A percentile compares a stretch with the other conserved stretches of the same genome.
Evolutionary conservation across 441 rosid genomes (phyloP).

Genomic region (Adansonia rubrostipa): DNA sequence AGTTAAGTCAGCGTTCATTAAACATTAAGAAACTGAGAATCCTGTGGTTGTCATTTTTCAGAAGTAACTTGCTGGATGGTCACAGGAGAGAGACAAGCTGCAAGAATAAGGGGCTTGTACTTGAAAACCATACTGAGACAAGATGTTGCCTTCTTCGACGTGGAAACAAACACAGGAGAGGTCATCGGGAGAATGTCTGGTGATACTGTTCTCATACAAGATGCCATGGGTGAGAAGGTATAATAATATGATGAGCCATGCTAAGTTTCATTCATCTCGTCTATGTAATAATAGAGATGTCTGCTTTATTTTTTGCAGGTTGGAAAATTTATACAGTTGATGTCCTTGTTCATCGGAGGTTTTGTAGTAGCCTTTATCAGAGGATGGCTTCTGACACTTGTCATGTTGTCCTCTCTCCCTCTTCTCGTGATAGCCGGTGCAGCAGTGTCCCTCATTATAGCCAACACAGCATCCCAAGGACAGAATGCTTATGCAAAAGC

Average conservation of each 20-base stretch:
- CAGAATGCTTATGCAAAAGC: constrained; percentile 73
- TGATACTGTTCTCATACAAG: constrained; percentile 85
- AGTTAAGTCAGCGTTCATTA: no score
- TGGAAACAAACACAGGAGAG: constrained; percentile 80
- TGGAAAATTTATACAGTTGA: constrained; percentile 70
- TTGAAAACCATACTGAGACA: constrained; percentile 80
- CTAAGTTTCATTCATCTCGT: neutral
- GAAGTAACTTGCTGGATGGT: constrained; percentile 92
- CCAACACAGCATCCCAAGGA: constrained; percentile 62
- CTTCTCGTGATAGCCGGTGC: constrained; percentile 70
- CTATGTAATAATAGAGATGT: neutral
- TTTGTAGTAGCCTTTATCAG: constrained; percentile 61
- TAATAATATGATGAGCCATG: no score
- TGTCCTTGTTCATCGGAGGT: constrained; percentile 74
- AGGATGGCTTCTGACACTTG: constrained; percentile 86
- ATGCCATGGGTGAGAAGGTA: constrained; percentile 97
- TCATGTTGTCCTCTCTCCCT: constrained; percentile 68
- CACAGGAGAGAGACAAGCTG: constrained; percentile 86
- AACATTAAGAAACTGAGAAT: no score
- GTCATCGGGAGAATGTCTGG: constrained; percentile 89
- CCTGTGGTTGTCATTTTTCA: constrained; percentile 30
- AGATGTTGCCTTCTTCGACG: constrained; percentile 81
- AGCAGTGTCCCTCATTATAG: constrained; percentile 43
- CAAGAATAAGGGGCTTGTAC: constrained; percentile 70
- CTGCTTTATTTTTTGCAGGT: constrained; percentile 51